Base-by-base conservation (phyloP, 2,329 filamentous ascomycete species). In the Hypomyces rosellus region DNA sequence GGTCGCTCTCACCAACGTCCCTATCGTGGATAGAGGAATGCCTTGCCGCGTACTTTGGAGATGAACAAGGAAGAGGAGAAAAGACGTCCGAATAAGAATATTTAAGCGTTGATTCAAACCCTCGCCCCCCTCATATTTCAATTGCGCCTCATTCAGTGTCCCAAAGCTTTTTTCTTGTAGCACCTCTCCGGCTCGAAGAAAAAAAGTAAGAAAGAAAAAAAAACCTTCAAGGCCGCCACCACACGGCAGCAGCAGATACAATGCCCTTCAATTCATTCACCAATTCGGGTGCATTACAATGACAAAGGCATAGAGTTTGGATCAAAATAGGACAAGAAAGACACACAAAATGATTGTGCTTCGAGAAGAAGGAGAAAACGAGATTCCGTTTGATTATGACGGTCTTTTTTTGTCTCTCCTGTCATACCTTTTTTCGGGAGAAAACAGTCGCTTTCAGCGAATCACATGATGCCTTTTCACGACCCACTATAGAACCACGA, bases 391-490 rank as follows among this genome's bases (percentile, higher is more conserved):
- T 30, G 25, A 6, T 30, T 11, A 30, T 30, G 25, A 30, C 25
- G 4, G 6, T 30, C 45, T 39, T 47, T 47, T 22, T 25, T 7
- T 16, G 8, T 38, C 12, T 38, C 38, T 43, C 22, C 45, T 48
- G 45, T 37, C 36, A 36, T 18, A 51, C 49, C 45, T 30, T 30
- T 16, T 36, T 39, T 34, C 36, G 41, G 36, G 25, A 30, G 33
- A 41, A 44, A 12, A 18, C 45, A 15, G 30, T 30, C 44, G 45
- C 16, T n/a, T 22, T 45, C 34, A 45, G 20, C 40, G 14, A 15
- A 33, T 41, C 4, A 8, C 15, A 45, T 51, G 49, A 51, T 41
- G 20, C 45, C 22, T 44, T 25, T 36, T 22, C 13, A 34, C 12
- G n/a, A 16, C 20, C 12, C 25, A 37, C 25, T 11, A 9, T 36